Evolutionary conservation across 192 early-diverging fungal genomes (phyloP).

Genomic region (Gaertneriomyces semiglobifer): DNA sequence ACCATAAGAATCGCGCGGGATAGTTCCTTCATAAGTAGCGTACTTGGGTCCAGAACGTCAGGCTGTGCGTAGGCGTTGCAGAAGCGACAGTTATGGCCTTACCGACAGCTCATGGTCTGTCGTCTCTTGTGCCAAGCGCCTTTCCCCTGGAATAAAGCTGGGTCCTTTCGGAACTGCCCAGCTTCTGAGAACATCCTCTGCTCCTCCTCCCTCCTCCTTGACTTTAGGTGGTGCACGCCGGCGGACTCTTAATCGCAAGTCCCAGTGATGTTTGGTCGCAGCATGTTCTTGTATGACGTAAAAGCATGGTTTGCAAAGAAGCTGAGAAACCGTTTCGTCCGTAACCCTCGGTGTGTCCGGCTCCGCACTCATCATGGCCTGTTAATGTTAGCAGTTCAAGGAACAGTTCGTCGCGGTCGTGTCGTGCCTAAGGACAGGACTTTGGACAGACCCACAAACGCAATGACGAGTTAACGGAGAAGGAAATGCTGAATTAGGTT

Average conservation of each 20-base stretch:
- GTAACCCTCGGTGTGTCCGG: too few relatives aligned
- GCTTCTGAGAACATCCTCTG: conserved; percentile 13
- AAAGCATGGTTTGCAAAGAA: neutral
- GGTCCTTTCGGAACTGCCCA: conserved; percentile 15
- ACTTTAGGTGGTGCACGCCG: neutral
- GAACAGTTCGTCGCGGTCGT: too few relatives aligned
- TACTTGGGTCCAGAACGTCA: conserved; percentile 3
- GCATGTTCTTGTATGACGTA: conserved; percentile 16
- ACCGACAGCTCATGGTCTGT: conserved; percentile 11
- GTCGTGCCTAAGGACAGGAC: too few relatives aligned
- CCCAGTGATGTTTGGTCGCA: conserved; percentile 10
- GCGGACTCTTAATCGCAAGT: conserved; percentile 3
- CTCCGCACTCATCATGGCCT: too few relatives aligned
- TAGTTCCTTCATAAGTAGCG: conserved; percentile 8
- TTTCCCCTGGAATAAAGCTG: conserved; percentile 1
- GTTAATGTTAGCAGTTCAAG: too few relatives aligned
- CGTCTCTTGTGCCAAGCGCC: conserved; percentile 11
- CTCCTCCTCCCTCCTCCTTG: neutral
- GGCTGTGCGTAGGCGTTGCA: neutral
- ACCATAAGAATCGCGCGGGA: conserved; percentile 6
- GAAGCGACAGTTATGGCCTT: neutral
- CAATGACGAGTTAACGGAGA: too few relatives aligned
- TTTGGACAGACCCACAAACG: too few relatives aligned
- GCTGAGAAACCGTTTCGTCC: too few relatives aligned
- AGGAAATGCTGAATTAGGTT: too few relatives aligned